phyloP scores from a whole-genome alignment of 805 yeast species.

The Debaryomyces hansenii region DNA sequence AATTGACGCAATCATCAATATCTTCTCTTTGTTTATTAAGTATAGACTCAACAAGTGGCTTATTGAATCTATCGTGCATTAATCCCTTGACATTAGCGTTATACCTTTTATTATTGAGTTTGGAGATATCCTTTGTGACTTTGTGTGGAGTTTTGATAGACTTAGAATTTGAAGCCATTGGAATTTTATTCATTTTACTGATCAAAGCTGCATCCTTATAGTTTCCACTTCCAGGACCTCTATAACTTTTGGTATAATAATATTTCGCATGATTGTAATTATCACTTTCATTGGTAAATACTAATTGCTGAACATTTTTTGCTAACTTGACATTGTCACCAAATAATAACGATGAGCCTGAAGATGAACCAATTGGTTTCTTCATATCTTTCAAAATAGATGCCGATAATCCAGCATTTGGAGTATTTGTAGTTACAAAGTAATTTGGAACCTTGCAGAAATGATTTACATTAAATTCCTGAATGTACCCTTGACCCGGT shows the following conservation, averaged over 20 bases:
- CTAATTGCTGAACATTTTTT: slow-evolving; percentile 35
- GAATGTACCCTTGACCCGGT: slow-evolving; percentile 46
- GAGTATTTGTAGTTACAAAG: slow-evolving; percentile 32
- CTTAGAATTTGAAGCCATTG: slow-evolving; percentile 15
- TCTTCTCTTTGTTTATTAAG: slow-evolving; percentile 27
- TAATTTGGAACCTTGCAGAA: slow-evolving; percentile 45
- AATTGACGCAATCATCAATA: slow-evolving; percentile 36
- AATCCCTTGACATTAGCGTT: slow-evolving; percentile 37
- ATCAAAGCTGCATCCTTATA: slow-evolving; percentile 45
- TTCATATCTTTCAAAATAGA: slow-evolving; percentile 9
- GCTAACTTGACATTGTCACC: slow-evolving; percentile 28
- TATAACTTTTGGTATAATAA: slow-evolving; percentile 38
- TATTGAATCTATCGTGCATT: slow-evolving; percentile 32
- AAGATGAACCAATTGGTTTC: slow-evolving; percentile 12
- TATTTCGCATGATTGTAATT: slow-evolving; percentile 35
- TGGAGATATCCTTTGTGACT: slow-evolving; percentile 13
- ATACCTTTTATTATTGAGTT: slow-evolving; percentile 9
- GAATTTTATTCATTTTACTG: slow-evolving; percentile 39
- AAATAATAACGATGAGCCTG: slow-evolving; percentile 21
- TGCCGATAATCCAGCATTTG: slow-evolving; percentile 11
- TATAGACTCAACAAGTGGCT: slow-evolving; percentile 28
- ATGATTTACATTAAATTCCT: slow-evolving; percentile 40
- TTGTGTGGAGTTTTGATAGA: slow-evolving; percentile 16
- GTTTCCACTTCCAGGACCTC: slow-evolving; percentile 48
- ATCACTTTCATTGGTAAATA: slow-evolving; percentile 36